Base-by-base conservation (phyloP, 179 eudicot species). In the Silene coronaria region DNA sequence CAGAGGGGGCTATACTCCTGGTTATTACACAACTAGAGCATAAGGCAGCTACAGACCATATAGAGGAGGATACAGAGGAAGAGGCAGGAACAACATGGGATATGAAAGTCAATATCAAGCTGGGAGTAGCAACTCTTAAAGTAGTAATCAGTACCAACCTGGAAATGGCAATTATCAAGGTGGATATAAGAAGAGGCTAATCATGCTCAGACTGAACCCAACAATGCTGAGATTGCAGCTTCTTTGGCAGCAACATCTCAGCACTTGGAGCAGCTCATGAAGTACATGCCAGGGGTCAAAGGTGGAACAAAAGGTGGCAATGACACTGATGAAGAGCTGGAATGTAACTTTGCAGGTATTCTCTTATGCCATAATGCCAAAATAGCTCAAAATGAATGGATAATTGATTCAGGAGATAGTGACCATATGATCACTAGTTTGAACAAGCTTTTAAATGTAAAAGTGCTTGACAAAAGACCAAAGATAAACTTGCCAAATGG, bases 371-470 rank as follows among this genome's bases (percentile, higher is more conserved):
- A 0, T 4, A 23, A 22, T 59, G 67, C 12, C 4, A 1, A 23
- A 1, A 4, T 5, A 0, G 11, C 0, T 0, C 1, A 6, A 6
- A n/a, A 3, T 11, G 69, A 42, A 0, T 74, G 70, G 70, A 74
- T 74, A 2, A 42, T 62, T 4, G 76, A 74, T 0, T 61, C 69
- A 14, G 58, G 76, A 3, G 59, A 69, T 0, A 11, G 55, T 6
- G 45, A 62, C 0, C 76, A 74, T 2, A 74, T 74, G 76, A 36
- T 19, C 4, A n/a, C 36, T 0, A 4, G 5, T 0, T 0, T 16
- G 0, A 1, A 14, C 0, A 2, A 0, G 0, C 2, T 60, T 0
- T 0, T 6, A 0, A 22, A 21, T 0, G 16, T n/a, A 0, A 4
- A 0, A 6, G 0, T 0, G 0, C 2, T 8, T 0, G 14, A 0